These are phyloP conservation scores for Aspergillus ostianus DNA, from an alignment of 495 filamentous ascomycete genomes.

Conservation along the genomic window DNA sequence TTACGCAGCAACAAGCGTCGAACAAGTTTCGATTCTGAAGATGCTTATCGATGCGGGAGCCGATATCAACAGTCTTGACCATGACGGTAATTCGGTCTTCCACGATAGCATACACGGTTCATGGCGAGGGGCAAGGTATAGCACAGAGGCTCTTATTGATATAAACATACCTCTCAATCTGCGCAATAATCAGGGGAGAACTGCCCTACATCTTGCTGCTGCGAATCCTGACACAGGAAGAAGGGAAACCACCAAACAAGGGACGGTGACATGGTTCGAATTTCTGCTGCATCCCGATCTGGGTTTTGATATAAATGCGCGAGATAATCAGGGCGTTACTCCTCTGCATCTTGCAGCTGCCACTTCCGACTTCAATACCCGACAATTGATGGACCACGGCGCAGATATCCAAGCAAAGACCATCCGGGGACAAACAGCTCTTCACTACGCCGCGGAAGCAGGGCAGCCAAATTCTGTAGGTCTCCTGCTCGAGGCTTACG, in stretches of 20 bases:
- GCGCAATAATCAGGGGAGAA: constrained; percentile 2
- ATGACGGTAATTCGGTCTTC: constrained; percentile 4
- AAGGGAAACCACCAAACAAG: background rate
- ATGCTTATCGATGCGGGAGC: constrained; percentile 5
- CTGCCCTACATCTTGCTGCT: constrained; percentile 3
- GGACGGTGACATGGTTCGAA: background rate
- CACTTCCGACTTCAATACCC: constrained; percentile 5
- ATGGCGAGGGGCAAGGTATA: background rate
- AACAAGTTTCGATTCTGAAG: background rate
- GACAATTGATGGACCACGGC: constrained; percentile 9
- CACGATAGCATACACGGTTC: background rate
- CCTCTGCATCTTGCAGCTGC: constrained; percentile 67
- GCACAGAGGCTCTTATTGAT: background rate
- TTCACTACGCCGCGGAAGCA: constrained; percentile 17
- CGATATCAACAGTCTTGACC: constrained; percentile 5
- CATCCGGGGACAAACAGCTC: constrained; percentile 6
- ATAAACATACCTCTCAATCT: background rate
- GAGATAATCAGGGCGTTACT: constrained; percentile 78
- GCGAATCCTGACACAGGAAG: background rate
- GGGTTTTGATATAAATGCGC: constrained; percentile 69
- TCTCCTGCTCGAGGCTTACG: constrained; percentile 7
- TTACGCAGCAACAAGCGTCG: background rate
- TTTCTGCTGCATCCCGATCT: constrained; percentile 14
- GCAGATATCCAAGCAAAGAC: constrained; percentile 16
- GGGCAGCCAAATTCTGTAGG: constrained; percentile 14